Evolutionary conservation across 805 yeast genomes (phyloP).

Genomic region (Candida parachauliodes): DNA sequence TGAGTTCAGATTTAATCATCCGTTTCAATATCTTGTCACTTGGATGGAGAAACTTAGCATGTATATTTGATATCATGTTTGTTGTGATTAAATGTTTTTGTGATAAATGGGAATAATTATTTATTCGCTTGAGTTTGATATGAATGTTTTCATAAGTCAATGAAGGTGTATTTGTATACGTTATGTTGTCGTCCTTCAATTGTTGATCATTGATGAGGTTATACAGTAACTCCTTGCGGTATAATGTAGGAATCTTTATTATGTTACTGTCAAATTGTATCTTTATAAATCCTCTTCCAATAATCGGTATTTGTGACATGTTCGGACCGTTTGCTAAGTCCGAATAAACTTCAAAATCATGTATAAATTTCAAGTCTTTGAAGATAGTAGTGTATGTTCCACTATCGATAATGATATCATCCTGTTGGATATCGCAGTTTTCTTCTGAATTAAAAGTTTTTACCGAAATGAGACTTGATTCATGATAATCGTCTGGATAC

Average conservation of each 20-base stretch:
- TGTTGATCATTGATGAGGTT: constrained; percentile 1
- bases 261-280: neutral
- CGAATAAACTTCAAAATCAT: neutral
- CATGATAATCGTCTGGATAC: neutral
- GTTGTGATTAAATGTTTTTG: neutral
- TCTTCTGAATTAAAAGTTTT: neutral
- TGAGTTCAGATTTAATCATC: neutral
- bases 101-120: neutral
- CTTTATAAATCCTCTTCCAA: neutral
- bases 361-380: neutral
- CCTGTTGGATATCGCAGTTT: neutral
- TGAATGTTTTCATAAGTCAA: neutral
- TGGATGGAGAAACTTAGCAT: neutral
- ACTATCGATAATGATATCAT: neutral
- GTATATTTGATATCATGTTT: neutral
- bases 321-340: neutral
- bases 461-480: neutral
- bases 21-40: neutral
- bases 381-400: neutral
- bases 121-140: neutral
- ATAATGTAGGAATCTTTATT: neutral
- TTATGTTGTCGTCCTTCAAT: neutral
- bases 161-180: neutral
- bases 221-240: neutral
- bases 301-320: neutral